These are phyloP conservation scores for Pneumocystis murina DNA, from an alignment of 1,139 yeast species.

Conservation along the genomic window DNA sequence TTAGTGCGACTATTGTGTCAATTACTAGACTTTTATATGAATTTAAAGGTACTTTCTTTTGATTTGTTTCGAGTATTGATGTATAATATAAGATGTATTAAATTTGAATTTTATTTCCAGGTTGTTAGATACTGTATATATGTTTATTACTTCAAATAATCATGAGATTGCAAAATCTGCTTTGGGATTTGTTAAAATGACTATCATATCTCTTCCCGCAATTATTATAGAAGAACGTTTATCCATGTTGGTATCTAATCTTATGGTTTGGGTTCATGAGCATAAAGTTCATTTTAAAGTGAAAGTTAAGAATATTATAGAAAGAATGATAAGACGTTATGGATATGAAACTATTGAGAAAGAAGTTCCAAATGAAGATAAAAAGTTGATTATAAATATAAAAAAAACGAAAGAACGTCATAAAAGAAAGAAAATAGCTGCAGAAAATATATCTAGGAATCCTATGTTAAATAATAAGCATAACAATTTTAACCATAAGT, in stretches of 20 bases:
- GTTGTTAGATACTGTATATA: slow-evolving; percentile 72
- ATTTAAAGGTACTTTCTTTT: slow-evolving; percentile 39
- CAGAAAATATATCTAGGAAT: background rate
- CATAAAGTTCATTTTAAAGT: slow-evolving; percentile 89
- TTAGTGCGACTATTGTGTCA: slow-evolving; percentile 88
- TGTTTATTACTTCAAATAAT: slow-evolving; percentile 77
- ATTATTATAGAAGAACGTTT: slow-evolving; percentile 59
- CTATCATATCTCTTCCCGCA: slow-evolving; percentile 69
- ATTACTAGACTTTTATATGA: slow-evolving; percentile 76
- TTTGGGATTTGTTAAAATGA: slow-evolving; percentile 86
- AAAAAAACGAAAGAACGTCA: slow-evolving; percentile 66
- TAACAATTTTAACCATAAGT: background rate
- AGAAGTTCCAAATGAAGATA: slow-evolving; percentile 80
- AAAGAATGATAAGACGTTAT: slow-evolving; percentile 75
- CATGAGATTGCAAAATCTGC: slow-evolving; percentile 90
- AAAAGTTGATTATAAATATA: slow-evolving; percentile 66
- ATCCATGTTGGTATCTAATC: slow-evolving; percentile 47
- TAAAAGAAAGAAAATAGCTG: slow-evolving; percentile 44
- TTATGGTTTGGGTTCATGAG: slow-evolving; percentile 88
- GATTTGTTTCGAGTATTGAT: background rate
- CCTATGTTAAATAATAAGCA: background rate
- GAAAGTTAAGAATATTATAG: slow-evolving; percentile 82
- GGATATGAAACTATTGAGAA: slow-evolving; percentile 68
- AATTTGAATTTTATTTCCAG: slow-evolving; percentile 44
- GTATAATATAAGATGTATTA: background rate